Evolutionary conservation across 345 rosid species (phyloP).

Genomic region (Citrus sinensis): DNA sequence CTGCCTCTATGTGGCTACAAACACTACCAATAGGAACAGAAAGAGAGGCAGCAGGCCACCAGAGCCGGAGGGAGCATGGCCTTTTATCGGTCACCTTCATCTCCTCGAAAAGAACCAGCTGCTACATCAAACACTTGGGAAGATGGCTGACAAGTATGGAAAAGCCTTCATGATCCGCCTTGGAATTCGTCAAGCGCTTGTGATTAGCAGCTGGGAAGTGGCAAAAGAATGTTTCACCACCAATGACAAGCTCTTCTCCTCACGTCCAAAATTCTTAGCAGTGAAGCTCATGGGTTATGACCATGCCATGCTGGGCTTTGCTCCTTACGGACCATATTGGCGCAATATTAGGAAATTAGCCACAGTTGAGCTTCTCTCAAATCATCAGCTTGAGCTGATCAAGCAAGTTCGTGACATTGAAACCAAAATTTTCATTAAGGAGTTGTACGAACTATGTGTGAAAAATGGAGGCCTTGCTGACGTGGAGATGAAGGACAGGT

Average conservation of each 20-base stretch:
- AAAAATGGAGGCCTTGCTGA: constrained; percentile 16
- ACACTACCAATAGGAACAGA: not conserved
- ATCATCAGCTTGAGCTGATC: constrained; percentile 25
- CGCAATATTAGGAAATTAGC: constrained; percentile 29
- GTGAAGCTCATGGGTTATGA: constrained; percentile 27
- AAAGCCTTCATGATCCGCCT: constrained; percentile 27
- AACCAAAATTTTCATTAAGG: constrained; percentile 16
- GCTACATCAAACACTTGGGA: constrained; percentile 18
- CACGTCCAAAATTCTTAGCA: constrained; percentile 21
- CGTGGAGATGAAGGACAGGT: constrained; percentile 24
- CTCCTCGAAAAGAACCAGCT: constrained; percentile 19
- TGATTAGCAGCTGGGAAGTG: constrained; percentile 26
- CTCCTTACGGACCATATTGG: constrained; percentile 37
- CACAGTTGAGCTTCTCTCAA: constrained; percentile 28
- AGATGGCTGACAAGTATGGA: constrained; percentile 24
- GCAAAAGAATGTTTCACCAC: constrained; percentile 34
- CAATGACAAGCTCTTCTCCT: constrained; percentile 24
- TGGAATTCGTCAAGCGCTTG: constrained; percentile 18
- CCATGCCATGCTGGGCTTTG: constrained; percentile 21
- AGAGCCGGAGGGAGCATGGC: constrained; percentile 28
- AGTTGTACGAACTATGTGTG: constrained; percentile 13
- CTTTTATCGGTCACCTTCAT: constrained; percentile 31
- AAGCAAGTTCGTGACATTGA: constrained; percentile 28
- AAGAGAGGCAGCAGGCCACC: constrained; percentile 19
- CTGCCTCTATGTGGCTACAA: not conserved